Conservation (phyloP, 1,284 basidiomycete species). For the Cutaneotrichosporon sp. region DNA sequence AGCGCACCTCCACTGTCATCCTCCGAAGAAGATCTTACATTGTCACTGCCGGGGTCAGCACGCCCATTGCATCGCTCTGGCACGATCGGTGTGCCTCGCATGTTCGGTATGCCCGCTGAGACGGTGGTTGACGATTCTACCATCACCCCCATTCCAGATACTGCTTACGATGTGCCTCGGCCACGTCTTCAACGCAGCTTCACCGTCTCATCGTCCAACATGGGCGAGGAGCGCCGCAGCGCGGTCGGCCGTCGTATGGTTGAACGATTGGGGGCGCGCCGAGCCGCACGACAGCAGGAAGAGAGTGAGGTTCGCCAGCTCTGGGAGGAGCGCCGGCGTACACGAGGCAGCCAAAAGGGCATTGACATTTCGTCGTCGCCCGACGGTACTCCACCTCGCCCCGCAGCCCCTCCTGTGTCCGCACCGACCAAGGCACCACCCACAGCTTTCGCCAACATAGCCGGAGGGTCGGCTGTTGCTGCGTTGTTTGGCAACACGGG, state of each 20-base stretch:
- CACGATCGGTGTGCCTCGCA: conserved; percentile 31
- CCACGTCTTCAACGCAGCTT: conserved; percentile 45
- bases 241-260: conserved; percentile 49
- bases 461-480: not conserved
- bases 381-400: not conserved
- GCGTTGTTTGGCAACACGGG: not conserved
- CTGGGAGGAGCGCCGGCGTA: conserved; percentile 38
- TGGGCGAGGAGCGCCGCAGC: conserved; percentile 48
- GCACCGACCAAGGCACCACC: not conserved
- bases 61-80: conserved; percentile 32
- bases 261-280: conserved; percentile 39
- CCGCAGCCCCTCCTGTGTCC: not conserved
- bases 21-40: conserved; percentile 21
- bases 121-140: conserved; percentile 5
- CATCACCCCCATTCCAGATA: conserved; percentile 12
- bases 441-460: conserved; percentile 1
- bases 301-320: conserved; percentile 34
- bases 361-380: not conserved
- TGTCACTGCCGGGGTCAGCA: conserved; percentile 15
- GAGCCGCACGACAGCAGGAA: conserved; percentile 37
- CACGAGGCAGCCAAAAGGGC: not conserved
- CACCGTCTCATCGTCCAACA: conserved; percentile 44
- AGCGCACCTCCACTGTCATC: conserved; percentile 8
- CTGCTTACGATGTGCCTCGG: conserved; percentile 23
- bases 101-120: conserved; percentile 19